Evolutionary conservation across 2,329 filamentous ascomycete genomes (phyloP), one percentile per base, ranked within the genome.

Genomic region (Parasarocladium wereldwijsianum): DNA sequence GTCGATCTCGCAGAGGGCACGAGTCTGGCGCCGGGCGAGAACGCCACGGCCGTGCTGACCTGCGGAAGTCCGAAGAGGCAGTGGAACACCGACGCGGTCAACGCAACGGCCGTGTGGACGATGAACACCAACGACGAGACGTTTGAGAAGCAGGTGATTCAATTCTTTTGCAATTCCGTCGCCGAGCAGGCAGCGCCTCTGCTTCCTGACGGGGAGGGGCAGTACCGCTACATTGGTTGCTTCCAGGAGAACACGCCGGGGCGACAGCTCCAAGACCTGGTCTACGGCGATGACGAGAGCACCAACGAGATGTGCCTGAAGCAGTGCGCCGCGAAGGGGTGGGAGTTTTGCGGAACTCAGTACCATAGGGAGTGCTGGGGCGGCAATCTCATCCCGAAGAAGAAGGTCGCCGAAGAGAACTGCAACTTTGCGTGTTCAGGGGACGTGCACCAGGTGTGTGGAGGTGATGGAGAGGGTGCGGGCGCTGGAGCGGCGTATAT

Each of bases 1-100:
- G 54, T 70, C 7, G 69, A 72, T 27, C 57, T 74, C 1, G 66
- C 62, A 0, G 70, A 75, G 40, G 70, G 70, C 3, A 66, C 62
- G 0, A 47, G 52, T 2, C 47, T 74, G 1, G 45, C 48, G 0
- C 57, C 65, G 0, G 64, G 64, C 1, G 42, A 68, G 38, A 69
- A 55, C 26, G 56, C 55, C 2, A 64, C 59, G 1, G 70, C 68
- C 3, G 57, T 52, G 0, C 44, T 75, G 6, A 64, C 61, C 35
- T 74, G 70, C 39, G 55, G 63, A 2, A 64, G 63, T 1, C 66
- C 67, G 7, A 69, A 70, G 42, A 53, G 55, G 1, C 67, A 72
- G 36, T 66, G 67, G 54, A 72, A 75, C 38, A 46, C 57, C 2
- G 54, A 65, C n/a, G 43, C 60, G 0, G 69, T 64, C 36, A 51